Conservation (phyloP, 768 basidiomycete species). For the Phylloporus arenicola region DNA sequence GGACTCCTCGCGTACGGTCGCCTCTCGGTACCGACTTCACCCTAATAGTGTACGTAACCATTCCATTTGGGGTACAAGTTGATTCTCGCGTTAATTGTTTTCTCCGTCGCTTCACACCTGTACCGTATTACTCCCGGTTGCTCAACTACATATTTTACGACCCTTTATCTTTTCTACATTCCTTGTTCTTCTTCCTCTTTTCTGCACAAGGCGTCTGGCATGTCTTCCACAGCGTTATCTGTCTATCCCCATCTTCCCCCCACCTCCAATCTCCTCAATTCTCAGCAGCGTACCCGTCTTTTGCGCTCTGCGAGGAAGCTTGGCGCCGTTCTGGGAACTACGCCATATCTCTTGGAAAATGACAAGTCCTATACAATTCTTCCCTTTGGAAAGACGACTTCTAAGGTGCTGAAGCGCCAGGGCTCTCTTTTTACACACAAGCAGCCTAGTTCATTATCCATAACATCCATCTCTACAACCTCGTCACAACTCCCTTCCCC, state of each 20-base stretch:
- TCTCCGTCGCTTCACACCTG: not conserved
- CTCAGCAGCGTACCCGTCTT: constrained; percentile 31
- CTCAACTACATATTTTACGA: constrained; percentile 3
- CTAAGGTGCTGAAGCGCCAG: constrained; percentile 26
- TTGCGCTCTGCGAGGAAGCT: constrained; percentile 36
- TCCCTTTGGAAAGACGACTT: constrained; percentile 18
- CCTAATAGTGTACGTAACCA: constrained; percentile 4
- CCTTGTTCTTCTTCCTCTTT: not conserved
- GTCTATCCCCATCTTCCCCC: constrained; percentile 27
- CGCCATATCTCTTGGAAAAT: constrained; percentile 31
- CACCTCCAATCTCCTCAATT: constrained; percentile 30
- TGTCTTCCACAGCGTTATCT: constrained; percentile 20
- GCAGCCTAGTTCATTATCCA: constrained; percentile 15
- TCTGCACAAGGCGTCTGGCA: constrained; percentile 11
- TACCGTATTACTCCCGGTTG: not conserved
- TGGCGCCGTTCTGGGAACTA: constrained; percentile 33
- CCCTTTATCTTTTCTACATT: not conserved
- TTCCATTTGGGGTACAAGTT: constrained; percentile 13
- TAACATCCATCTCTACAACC: constrained; percentile 16
- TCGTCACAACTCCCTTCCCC: constrained; percentile 11
- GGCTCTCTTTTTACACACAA: constrained; percentile 29
- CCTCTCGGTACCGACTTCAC: too few relatives aligned
- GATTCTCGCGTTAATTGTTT: not conserved
- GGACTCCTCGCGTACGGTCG: too few relatives aligned
- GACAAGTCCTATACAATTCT: constrained; percentile 16